A percentile compares a stretch with the other conserved stretches of the same genome.
Evolutionary conservation across 805 yeast genomes (phyloP).

Genomic region (Kregervanrija pseudodelftensis): DNA sequence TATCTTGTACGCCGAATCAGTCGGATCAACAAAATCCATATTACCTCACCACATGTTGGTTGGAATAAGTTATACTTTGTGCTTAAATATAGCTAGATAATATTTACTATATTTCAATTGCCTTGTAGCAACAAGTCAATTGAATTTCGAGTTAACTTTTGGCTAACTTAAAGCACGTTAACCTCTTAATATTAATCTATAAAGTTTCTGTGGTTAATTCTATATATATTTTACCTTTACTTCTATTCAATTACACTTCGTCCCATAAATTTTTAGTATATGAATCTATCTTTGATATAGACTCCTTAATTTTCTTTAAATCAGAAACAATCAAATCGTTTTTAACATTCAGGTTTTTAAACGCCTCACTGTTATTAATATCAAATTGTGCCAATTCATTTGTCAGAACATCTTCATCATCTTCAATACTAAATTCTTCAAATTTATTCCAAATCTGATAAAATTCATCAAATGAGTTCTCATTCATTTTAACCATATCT

Average conservation of each 20-base stretch:
- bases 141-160: too few relatives aligned
- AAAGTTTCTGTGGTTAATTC: too few relatives aligned
- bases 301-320: constrained; percentile 45
- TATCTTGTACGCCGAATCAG: too few relatives aligned
- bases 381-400: constrained; percentile 10
- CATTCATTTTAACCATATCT: constrained; percentile 30
- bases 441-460: constrained; percentile 23
- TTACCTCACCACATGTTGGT: too few relatives aligned
- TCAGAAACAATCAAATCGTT: constrained; percentile 42
- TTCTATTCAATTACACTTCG: constrained; percentile 6
- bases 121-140: too few relatives aligned
- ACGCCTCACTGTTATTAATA: constrained; percentile 36
- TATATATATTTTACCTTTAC: too few relatives aligned
- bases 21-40: too few relatives aligned
- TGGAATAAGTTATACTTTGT: too few relatives aligned
- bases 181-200: too few relatives aligned
- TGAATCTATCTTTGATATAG: constrained; percentile 41
- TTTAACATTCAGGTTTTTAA: constrained; percentile 42
- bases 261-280: constrained; percentile 38
- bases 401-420: neutral
- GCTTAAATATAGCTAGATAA: too few relatives aligned
- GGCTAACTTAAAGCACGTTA: too few relatives aligned
- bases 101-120: too few relatives aligned
- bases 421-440: neutral
- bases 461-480: constrained; percentile 24